Conservation (phyloP, 495 filamentous ascomycete species). For the Lasiosphaeris hirsuta region DNA sequence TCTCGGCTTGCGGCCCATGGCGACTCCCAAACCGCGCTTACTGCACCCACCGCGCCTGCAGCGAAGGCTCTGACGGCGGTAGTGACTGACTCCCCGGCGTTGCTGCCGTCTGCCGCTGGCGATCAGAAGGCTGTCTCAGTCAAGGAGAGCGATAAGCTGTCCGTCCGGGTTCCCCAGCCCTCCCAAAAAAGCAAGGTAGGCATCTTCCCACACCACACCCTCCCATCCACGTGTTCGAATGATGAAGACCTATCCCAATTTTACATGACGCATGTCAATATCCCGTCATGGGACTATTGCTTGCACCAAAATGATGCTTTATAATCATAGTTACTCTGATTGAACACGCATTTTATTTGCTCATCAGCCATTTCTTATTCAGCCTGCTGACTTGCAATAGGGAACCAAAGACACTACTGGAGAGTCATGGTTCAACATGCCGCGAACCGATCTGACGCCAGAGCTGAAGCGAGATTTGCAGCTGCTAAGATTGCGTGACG, state of each 20-base stretch:
- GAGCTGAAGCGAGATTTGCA: slow-evolving; percentile 85
- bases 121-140: slow-evolving; percentile 18
- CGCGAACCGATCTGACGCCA: slow-evolving; percentile 74
- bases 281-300: slow-evolving; percentile 44
- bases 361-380: slow-evolving; percentile 5
- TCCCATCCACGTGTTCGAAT: slow-evolving; percentile 17
- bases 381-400: slow-evolving; percentile 30
- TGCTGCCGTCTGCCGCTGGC: slow-evolving; percentile 21
- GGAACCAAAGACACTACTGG: slow-evolving; percentile 46
- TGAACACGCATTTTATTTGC: slow-evolving; percentile 21
- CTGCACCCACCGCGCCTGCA: slow-evolving; percentile 6
- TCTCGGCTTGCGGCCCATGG: slow-evolving; percentile 26
- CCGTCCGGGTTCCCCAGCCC: slow-evolving; percentile 40
- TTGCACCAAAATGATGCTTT: slow-evolving; percentile 60
- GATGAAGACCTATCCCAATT: slow-evolving; percentile 41
- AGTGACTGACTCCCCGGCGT: slow-evolving; percentile 9
- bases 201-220: background rate
- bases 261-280: slow-evolving; percentile 43
- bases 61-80: slow-evolving; percentile 13
- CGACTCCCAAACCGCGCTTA: slow-evolving; percentile 12
- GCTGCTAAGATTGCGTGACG: slow-evolving; percentile 79
- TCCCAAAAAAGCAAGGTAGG: slow-evolving; percentile 42
- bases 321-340: slow-evolving; percentile 99
- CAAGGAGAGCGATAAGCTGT: slow-evolving; percentile 32
- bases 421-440: slow-evolving; percentile 83